Base-by-base conservation (phyloP, 2,329 filamentous ascomycete species). In the Alternaria incomplexa region DNA sequence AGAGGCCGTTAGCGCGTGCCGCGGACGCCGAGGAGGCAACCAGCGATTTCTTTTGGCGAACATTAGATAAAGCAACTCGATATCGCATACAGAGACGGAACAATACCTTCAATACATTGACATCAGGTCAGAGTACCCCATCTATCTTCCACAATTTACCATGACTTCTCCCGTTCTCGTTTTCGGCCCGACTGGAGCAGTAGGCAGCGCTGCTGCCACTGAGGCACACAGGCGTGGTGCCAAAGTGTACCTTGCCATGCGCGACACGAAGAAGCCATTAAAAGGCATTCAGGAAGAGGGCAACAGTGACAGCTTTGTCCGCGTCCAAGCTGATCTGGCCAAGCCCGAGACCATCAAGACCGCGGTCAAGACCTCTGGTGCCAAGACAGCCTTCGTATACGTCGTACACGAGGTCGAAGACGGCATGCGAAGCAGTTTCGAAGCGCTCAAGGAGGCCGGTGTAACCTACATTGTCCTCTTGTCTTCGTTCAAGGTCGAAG, bases 301-400 rank as follows among this genome's bases (percentile, higher is more conserved):
- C 7, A 51, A 36, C 17, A 28, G 32, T 4, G 78, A 71, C 8
- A 63, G 60, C 12, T 83, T 78, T 62, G 55, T 77, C 28, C 70
- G 83, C 7, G 65, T 85, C 17, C 71, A 81, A 51, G 82, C 84
- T 36, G 84, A 87, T 68, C 77, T 87, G 6, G 71, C 72, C 4
- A 62, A 83, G 0, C 81, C 84, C 1, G 77, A 79, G 0, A 80
- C 80, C 6, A 67, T 87, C 20, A 56, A 55, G 5, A 67, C 68
- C 0, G 85, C 84, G 0, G 80, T 85, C n/a, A 55, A 71, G 26
- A 69, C 68, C 28, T 78, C 83, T 0, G 78, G 80, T 9, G 84
- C 85, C 15, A 84, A 79, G 46, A 66, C 70, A 8, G 85, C 85
- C 0, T 87, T 86, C 74, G 76, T 86, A 50, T 87, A 88, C 70